Base-by-base conservation (phyloP, 257 asterid species). In the Solanum etuberosum region DNA sequence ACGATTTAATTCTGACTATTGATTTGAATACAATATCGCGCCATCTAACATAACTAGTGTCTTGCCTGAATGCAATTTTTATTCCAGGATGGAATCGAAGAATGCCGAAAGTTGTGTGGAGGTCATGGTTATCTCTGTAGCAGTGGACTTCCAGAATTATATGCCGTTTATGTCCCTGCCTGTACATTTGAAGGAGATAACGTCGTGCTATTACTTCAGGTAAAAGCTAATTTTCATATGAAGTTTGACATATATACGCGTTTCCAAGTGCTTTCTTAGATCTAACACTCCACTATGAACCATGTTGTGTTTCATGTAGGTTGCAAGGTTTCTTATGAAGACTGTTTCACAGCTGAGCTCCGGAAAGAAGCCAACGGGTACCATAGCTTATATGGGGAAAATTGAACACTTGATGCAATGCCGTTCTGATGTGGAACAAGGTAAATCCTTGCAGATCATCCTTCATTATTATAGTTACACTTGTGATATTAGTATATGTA, bases 141-240 rank as follows among this genome's bases (percentile, higher is more conserved):
- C 90, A 97, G 99, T 90, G 99, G 99, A 88, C 99, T 96, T 90
- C 99, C 99, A 48, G 99, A 97, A 88, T 89, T 96, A 89, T 96
- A 95, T 91, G 99, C 99, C 18, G 99, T 95, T 88, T 96, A 96
- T 92, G 98, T 97, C 84, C 99, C 99, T 84, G 96, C 98, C 81
- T 97, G 99, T 93, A 96, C 99, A 6, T 96, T 96, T 90, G 99
- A 97, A 93, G 99, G 99, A 86, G 99, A 96, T 90, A 96, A 97
- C 90, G 71, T 32, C 83, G 99, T 96, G 88, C 91, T 96, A 71
- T 91, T 93, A 87, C 93, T 97, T 86, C 99, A 97, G 97, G 99
- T 95, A 88, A 8, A 59, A 76, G 6, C 70, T 72, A 18, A 38
- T 40, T 1, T 78, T 35, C 65, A 20, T 82, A 2, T 34, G 14